Evolutionary conservation across 805 yeast genomes (phyloP).

Genomic region (Cyberlindnera galapagoensis): DNA sequence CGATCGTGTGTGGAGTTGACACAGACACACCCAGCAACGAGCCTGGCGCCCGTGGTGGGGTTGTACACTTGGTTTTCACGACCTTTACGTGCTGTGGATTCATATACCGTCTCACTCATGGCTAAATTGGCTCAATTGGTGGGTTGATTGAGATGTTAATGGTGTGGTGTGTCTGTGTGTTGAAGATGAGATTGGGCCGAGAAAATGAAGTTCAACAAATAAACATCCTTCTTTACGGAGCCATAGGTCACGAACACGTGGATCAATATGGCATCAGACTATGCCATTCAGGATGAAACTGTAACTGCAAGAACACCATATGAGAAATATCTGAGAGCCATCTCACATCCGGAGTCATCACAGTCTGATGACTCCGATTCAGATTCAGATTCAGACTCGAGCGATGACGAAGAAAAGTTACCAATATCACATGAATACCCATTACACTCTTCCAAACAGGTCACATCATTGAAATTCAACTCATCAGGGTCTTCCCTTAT

Average conservation of each 20-base stretch:
- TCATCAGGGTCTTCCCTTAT: conserved; percentile 23
- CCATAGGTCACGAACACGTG: too few relatives aligned
- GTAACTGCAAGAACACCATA: neutral
- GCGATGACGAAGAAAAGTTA: conserved; percentile 24
- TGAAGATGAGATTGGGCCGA: too few relatives aligned
- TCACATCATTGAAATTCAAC: conserved; percentile 22
- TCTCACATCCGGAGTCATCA: too few relatives aligned
- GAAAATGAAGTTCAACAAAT: too few relatives aligned
- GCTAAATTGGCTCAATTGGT: neutral
- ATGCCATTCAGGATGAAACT: too few relatives aligned
- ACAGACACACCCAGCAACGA: conserved; percentile 91
- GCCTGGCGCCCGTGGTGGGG: conserved; percentile 57
- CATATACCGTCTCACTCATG: neutral
- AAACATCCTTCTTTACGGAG: too few relatives aligned
- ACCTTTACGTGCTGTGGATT: conserved; percentile 11
- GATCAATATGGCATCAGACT: too few relatives aligned
- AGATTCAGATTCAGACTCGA: conserved; percentile 3
- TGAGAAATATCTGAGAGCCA: conserved; percentile 1
- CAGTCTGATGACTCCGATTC: neutral
- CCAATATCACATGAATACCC: conserved; percentile 30
- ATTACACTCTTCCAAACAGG: conserved; percentile 17
- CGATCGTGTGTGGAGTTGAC: conserved; percentile 48
- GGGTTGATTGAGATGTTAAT: neutral
- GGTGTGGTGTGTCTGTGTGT: too few relatives aligned
- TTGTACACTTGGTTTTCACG: conserved; percentile 40